Evolutionary conservation across 371 early-diverging fungal genomes (phyloP).

Genomic region (Actinomucor elegans): DNA sequence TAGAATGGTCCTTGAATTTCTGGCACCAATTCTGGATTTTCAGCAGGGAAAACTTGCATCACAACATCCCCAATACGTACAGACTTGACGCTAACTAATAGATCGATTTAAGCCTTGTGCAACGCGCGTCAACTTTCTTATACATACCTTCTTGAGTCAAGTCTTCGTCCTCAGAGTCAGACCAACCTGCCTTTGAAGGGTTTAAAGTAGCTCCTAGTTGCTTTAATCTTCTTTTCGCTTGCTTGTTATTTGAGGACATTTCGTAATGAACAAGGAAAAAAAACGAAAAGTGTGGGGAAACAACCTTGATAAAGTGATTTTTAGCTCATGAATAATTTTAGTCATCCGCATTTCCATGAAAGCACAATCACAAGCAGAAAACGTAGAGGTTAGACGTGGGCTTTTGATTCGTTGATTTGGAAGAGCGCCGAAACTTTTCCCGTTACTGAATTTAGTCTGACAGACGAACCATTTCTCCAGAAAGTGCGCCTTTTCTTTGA

Average conservation of each 20-base stretch:
- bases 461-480: too few species aligned
- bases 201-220: conserved; percentile 44
- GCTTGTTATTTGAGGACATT: conserved; percentile 25
- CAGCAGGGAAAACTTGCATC: conserved; percentile 53
- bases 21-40: conserved; percentile 69
- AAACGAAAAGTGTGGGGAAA: neutral
- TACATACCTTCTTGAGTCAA: conserved; percentile 39
- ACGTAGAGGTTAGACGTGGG: too few species aligned
- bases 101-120: neutral
- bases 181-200: conserved; percentile 39
- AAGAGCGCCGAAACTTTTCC: too few species aligned
- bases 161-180: conserved; percentile 54
- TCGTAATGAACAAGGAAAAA: neutral
- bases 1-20: conserved; percentile 58
- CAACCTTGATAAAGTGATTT: too few species aligned
- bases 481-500: too few species aligned
- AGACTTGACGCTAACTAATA: conserved; percentile 37
- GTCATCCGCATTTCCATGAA: too few species aligned
- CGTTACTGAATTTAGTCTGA: too few species aligned
- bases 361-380: too few species aligned
- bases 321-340: too few species aligned
- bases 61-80: conserved; percentile 68
- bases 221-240: conserved; percentile 46
- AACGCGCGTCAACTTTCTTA: too few species aligned
- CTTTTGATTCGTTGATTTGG: too few species aligned